Conservation (phyloP, 805 yeast species). For the Candida taoyuanica region DNA sequence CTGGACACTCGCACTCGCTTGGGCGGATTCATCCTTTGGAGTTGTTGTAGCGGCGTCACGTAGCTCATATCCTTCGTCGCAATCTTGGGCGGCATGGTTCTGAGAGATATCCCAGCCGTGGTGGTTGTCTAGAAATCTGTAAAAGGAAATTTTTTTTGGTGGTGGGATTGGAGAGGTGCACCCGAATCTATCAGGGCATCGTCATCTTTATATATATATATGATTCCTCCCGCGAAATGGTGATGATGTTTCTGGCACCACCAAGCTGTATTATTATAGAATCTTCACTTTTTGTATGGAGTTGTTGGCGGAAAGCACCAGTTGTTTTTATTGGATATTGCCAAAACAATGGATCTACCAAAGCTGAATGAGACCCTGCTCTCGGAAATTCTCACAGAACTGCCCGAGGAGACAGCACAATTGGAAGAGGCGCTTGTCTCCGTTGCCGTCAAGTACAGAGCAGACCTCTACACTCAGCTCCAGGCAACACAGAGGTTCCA, state of each 20-base stretch:
- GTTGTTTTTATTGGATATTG: too few species aligned
- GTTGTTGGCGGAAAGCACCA: too few species aligned
- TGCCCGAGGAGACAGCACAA: slow-evolving; percentile 15
- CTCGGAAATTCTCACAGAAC: slow-evolving; percentile 7
- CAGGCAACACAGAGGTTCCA: slow-evolving; percentile 8
- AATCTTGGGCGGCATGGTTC: slow-evolving; percentile 25
- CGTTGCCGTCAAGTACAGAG: slow-evolving; percentile 6
- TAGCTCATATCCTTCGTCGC: slow-evolving; percentile 23
- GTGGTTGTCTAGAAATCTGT: background rate
- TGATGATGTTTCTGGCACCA: too few species aligned
- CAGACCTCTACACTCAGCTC: slow-evolving; percentile 14
- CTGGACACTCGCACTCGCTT: slow-evolving; percentile 63
- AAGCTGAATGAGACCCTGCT: slow-evolving; percentile 10
- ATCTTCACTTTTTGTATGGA: background rate
- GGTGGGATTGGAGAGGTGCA: too few species aligned
- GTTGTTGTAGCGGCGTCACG: slow-evolving; percentile 22
- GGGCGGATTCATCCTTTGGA: slow-evolving; percentile 17
- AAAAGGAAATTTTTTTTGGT: too few species aligned
- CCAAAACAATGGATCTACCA: slow-evolving; percentile 10
- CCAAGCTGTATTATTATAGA: background rate
- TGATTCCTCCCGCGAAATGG: too few species aligned
- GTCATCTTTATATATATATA: too few species aligned
- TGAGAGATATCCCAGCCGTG: too few species aligned
- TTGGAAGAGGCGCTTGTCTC: slow-evolving; percentile 3
- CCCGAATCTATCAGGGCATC: too few species aligned